phyloP scores from a whole-genome alignment of 208 protist genomes.

The Acanthamoeba royreba region DNA sequence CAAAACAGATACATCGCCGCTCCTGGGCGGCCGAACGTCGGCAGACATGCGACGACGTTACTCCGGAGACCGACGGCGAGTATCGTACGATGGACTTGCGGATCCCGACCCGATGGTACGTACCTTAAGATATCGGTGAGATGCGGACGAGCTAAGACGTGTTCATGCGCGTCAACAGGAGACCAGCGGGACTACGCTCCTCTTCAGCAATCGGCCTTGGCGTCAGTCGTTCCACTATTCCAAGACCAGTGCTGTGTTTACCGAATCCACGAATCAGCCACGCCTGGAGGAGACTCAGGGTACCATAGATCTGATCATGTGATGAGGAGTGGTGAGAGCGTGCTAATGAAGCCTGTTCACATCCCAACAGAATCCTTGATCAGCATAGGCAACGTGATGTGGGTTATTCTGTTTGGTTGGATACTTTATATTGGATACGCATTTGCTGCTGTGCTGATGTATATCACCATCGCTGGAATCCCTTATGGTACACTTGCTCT shows the following conservation, averaged over 20 bases:
- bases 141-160: too few relatives aligned
- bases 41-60: background rate
- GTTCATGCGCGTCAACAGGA: background rate
- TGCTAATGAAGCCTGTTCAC: background rate
- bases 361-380: background rate
- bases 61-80: background rate
- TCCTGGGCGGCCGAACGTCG: too few relatives aligned
- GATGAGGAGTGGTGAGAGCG: background rate
- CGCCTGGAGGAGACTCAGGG: background rate
- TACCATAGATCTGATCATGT: background rate
- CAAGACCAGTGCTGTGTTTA: background rate
- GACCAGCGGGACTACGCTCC: background rate
- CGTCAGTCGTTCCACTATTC: background rate
- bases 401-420: background rate
- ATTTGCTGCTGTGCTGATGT: background rate
- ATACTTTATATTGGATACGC: background rate
- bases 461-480: background rate
- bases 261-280: background rate
- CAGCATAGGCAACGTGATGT: background rate
- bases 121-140: too few relatives aligned
- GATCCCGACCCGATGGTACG: background rate
- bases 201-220: background rate
- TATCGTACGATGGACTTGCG: too few relatives aligned
- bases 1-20: background rate
- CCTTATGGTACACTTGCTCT: background rate